A percentile compares a stretch with the other conserved stretches of the same genome.
phyloP scores from a whole-genome alignment of 176 grass and related monocot genomes.

The Cenchrus americanus region DNA sequence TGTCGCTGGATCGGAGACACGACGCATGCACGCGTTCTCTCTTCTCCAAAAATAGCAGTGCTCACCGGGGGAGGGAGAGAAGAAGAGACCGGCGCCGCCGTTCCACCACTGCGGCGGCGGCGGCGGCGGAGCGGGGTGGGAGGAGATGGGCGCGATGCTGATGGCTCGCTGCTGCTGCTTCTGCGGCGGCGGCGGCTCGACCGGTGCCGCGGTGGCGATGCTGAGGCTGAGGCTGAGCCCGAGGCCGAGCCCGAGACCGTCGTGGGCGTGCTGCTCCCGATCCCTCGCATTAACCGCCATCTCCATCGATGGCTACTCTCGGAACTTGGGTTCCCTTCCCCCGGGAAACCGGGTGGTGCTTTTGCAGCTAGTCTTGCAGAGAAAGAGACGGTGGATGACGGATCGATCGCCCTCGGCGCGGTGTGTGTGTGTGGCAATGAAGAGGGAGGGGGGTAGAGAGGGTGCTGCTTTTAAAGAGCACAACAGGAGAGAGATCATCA shows the following conservation, averaged over 20 bases:
- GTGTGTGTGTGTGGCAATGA: constrained; percentile 7
- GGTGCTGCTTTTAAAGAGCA: constrained; percentile 47
- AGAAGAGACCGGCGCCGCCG: constrained; percentile 43
- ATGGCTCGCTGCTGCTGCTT: background rate
- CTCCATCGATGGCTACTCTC: background rate
- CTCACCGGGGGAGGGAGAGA: constrained; percentile 36
- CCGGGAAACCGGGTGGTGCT: background rate
- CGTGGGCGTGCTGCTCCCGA: constrained; percentile 21
- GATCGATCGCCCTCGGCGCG: background rate
- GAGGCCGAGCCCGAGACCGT: constrained; percentile 45
- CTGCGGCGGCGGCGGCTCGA: background rate
- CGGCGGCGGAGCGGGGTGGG: background rate
- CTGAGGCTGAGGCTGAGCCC: constrained; percentile 64
- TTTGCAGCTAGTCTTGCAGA: background rate
- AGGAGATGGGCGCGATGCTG: constrained; percentile 27
- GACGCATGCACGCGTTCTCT: background rate
- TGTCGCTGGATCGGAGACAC: background rate
- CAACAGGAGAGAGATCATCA: background rate
- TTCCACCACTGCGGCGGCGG: constrained; percentile 40
- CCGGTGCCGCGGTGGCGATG: constrained; percentile 36
- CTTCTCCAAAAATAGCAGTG: background rate
- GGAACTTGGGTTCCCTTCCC: background rate
- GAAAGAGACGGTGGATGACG: background rate
- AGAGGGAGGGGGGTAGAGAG: background rate
- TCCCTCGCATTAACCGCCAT: constrained; percentile 37